These are phyloP conservation scores for Marchantia paleacea DNA, from an alignment of 225 moss, liverwort and hornwort genomes.

Conservation along the genomic window DNA sequence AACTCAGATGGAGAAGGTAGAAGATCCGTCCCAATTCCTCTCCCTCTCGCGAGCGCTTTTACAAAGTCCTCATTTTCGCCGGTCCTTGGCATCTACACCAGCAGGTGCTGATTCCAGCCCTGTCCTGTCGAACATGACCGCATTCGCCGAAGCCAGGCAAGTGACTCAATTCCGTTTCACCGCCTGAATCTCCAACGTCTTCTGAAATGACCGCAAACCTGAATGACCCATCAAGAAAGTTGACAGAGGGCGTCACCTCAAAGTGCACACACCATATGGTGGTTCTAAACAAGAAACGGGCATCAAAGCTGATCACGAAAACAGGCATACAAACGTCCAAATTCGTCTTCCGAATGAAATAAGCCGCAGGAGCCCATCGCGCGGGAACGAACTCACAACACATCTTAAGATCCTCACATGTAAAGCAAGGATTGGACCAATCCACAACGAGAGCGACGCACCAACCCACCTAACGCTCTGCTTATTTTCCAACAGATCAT, in stretches of 20 bases:
- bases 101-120: neutral
- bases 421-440: neutral
- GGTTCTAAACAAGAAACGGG: neutral
- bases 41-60: neutral
- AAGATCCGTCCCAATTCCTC: neutral
- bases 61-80: neutral
- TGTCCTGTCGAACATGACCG: neutral
- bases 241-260: neutral
- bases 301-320: neutral
- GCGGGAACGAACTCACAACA: neutral
- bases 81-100: neutral
- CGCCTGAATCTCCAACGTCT: neutral
- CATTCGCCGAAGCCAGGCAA: neutral
- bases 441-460: neutral
- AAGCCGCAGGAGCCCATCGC: neutral
- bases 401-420: neutral
- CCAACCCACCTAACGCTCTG: neutral
- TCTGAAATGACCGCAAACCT: neutral
- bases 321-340: neutral
- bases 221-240: slow-evolving; percentile 9
- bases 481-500: slow-evolving; percentile 3
- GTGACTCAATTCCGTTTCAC: neutral
- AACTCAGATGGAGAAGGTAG: neutral
- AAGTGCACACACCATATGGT: neutral
- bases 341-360: neutral